Conservation (phyloP, 1,139 yeast genomes). For the Taphrina communis region DNA sequence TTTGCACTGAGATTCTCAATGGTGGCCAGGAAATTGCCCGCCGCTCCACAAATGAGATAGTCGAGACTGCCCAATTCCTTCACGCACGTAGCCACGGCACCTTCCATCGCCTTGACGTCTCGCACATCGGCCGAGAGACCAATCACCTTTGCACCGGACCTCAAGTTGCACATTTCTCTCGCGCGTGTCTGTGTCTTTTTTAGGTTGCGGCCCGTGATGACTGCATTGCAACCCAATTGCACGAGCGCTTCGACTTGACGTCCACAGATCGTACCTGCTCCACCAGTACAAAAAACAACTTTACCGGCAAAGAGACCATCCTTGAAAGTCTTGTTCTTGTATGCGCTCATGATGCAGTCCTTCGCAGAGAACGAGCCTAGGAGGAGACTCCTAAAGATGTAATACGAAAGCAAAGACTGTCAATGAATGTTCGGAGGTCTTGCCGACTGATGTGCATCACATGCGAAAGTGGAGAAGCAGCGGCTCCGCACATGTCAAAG, state of each 20-base stretch:
- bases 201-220: constrained; percentile 76
- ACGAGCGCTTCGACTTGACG: constrained; percentile 71
- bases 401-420: too few species aligned
- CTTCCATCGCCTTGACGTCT: constrained; percentile 60
- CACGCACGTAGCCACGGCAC: constrained; percentile 71
- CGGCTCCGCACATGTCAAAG: constrained; percentile 3
- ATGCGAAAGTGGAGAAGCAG: constrained; percentile 5
- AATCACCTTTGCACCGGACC: constrained; percentile 67
- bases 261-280: constrained; percentile 25
- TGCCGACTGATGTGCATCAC: not conserved
- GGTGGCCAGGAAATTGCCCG: constrained; percentile 87
- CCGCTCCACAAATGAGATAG: constrained; percentile 91
- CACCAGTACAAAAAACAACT: constrained; percentile 86
- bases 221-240: constrained; percentile 81
- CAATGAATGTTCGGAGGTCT: not conserved
- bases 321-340: constrained; percentile 53
- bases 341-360: constrained; percentile 20
- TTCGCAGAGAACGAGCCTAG: not conserved
- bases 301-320: constrained; percentile 75
- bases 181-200: constrained; percentile 68
- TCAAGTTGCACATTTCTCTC: constrained; percentile 62
- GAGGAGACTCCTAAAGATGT: too few species aligned
- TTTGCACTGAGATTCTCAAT: constrained; percentile 77
- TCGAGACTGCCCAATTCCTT: constrained; percentile 73
- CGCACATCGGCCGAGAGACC: constrained; percentile 80